Evolutionary conservation across 768 basidiomycete genomes (phyloP), one percentile per base, ranked within the genome.

Genomic region (Trametes coccinea): DNA sequence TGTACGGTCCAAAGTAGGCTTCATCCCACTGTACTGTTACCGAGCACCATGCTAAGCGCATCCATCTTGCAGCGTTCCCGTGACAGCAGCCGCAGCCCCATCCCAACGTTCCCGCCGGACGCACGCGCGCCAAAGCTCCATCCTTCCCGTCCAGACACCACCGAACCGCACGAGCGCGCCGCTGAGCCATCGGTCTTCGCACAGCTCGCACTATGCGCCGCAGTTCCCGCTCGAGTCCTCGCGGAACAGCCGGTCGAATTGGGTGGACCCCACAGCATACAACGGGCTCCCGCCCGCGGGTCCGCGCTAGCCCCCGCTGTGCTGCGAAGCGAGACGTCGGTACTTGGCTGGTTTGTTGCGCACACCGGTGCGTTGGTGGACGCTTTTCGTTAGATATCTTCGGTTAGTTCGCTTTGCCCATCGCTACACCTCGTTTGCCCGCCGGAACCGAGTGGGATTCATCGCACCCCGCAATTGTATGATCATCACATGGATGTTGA

Each of bases 211-310:
- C 53, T 61, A 65, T 56, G 64, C 60, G 29, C 64, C 64, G 31
- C 60, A 61, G 60, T 61, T 50, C 34, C 64, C 64, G 14, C 27
- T 59, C 39, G 46, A 47, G 33, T 49, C 63, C n/a, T 27, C 43
- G 33, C 48, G 60, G 52, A 55, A 33, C 51, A 58, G 60, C 40
- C 56, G 31, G n/a, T 2, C 41, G 22, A 48, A 59, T n/a, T 82
- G 81, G 81, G 81, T 82, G 31, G 81, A 83, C 61, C 78, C 77
- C 13, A 70, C 70, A 54, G n/a, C 58, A 43, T 81, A 78, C 60
- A 83, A 80, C 67, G 81, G 73, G 37, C 64, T 60, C 2, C 9
- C 31, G 2, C 49, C 57, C 9, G 31, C 49, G 29, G 43, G 40
- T 43, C 41, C 8, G 13, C 52, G 57, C n/a, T 59, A 43, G 57